phyloP scores from a whole-genome alignment of 2,329 filamentous ascomycete species.

The Pestalotiopsis sp. region DNA sequence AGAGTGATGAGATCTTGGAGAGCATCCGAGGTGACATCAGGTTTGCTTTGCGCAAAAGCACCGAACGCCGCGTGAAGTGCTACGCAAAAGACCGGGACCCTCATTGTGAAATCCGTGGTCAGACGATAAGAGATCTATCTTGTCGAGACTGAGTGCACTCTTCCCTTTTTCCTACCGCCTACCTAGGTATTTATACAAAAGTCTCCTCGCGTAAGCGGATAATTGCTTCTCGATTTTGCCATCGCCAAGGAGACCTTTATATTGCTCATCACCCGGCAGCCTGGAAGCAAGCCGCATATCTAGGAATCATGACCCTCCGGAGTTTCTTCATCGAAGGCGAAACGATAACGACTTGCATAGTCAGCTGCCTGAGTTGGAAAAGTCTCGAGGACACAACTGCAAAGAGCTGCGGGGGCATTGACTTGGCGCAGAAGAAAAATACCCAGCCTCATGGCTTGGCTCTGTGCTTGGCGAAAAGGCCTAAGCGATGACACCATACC shows the following conservation, averaged over 20 bases:
- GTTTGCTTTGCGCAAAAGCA: conserved; percentile 24
- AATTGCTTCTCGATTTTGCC: neutral
- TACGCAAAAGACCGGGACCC: neutral
- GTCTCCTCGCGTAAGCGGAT: neutral
- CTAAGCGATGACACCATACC: neutral
- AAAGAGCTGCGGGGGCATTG: conserved; percentile 1
- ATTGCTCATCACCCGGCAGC: neutral
- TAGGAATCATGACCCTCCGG: neutral
- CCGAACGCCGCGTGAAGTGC: neutral
- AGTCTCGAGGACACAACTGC: neutral
- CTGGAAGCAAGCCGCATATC: neutral
- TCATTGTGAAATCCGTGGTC: neutral
- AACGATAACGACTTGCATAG: neutral
- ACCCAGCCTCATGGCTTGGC: conserved; percentile 9
- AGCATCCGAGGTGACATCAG: conserved; percentile 38
- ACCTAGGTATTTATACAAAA: neutral
- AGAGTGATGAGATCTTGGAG: conserved; percentile 42
- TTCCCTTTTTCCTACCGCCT: too few relatives aligned
- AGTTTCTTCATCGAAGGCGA: neutral
- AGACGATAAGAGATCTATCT: neutral
- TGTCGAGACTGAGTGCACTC: too few relatives aligned
- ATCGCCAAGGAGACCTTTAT: neutral
- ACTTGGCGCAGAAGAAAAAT: conserved; percentile 4
- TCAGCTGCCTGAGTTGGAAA: conserved; percentile 11
- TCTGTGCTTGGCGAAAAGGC: conserved; percentile 1